A percentile compares a stretch with the other conserved stretches of the same genome.
These are phyloP conservation scores for Candolleomyces eurysporus DNA, from an alignment of 768 basidiomycete genomes.

Conservation along the genomic window DNA sequence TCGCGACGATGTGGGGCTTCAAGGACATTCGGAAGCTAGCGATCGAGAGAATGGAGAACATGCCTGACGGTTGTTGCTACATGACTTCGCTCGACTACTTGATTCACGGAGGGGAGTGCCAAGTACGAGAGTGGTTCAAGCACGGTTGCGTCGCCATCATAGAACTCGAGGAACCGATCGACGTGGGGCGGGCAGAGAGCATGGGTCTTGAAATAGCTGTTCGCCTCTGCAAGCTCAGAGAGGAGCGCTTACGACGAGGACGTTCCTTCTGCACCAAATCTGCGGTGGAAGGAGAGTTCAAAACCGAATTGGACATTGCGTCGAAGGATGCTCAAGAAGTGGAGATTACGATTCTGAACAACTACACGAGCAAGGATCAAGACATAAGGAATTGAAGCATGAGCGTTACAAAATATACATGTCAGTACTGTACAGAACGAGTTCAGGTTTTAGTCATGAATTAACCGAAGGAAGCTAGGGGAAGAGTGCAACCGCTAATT, in stretches of 20 bases:
- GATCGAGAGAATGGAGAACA: conserved; percentile 17
- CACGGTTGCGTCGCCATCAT: background rate
- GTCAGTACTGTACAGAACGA: too few species aligned
- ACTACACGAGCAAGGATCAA: too few species aligned
- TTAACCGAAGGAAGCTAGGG: too few species aligned
- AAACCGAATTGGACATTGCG: background rate
- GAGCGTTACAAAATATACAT: too few species aligned
- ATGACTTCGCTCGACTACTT: background rate
- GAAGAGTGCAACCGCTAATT: too few species aligned
- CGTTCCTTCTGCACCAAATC: background rate
- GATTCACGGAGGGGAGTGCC: background rate
- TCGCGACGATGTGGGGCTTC: conserved; percentile 31
- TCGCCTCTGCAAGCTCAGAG: background rate
- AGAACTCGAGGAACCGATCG: too few species aligned
- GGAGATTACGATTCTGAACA: background rate
- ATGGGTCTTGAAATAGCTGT: background rate
- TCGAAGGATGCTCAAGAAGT: background rate
- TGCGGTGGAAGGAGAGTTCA: background rate
- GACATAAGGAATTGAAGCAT: too few species aligned
- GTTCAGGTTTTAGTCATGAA: too few species aligned
- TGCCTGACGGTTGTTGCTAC: background rate
- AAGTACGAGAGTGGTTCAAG: background rate
- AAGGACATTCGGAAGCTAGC: conserved; percentile 20
- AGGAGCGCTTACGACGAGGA: background rate
- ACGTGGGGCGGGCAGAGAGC: too few species aligned